phyloP scores from a whole-genome alignment of 164 flowering plant species.

The Annona cherimola region DNA sequence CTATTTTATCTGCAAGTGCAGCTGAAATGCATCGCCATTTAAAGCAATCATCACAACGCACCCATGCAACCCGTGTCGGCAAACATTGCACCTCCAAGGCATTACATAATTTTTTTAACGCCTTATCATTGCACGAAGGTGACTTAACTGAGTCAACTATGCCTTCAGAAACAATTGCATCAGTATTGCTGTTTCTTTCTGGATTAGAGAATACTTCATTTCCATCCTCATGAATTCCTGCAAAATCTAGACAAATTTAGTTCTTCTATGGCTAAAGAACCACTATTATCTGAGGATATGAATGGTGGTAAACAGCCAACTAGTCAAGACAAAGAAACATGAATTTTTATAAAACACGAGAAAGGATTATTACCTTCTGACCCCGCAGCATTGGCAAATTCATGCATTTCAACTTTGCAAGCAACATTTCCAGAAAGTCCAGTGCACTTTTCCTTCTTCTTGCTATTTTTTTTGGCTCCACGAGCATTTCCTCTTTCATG shows the following conservation, averaged over 20 bases:
- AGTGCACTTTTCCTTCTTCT: conserved; percentile 25
- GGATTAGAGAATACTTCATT: conserved; percentile 16
- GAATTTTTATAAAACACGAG: background rate
- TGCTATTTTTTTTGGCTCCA: conserved; percentile 19
- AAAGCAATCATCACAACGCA: conserved; percentile 78
- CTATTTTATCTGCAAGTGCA: conserved; percentile 64
- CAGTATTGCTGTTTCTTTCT: conserved; percentile 16
- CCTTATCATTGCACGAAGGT: conserved; percentile 3
- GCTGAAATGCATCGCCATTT: conserved; percentile 95
- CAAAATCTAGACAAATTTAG: conserved; percentile 7
- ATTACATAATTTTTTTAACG: background rate
- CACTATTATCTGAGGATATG: background rate
- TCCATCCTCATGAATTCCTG: conserved; percentile 20
- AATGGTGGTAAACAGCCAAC: background rate
- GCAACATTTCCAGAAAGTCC: conserved; percentile 11
- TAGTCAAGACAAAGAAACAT: too few species aligned
- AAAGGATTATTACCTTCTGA: conserved; percentile 19
- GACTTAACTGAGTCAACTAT: conserved; percentile 17
- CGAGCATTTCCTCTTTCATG: conserved; percentile 22
- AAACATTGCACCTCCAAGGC: conserved; percentile 21
- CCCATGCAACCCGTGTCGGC: conserved; percentile 71
- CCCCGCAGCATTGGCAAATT: conserved; percentile 7
- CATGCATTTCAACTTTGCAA: conserved; percentile 16
- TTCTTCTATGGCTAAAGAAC: background rate
- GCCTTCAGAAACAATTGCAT: conserved; percentile 14